These are phyloP conservation scores for Herpotrichia juniperi DNA, from an alignment of 2,329 filamentous ascomycete species.

Conservation along the genomic window DNA sequence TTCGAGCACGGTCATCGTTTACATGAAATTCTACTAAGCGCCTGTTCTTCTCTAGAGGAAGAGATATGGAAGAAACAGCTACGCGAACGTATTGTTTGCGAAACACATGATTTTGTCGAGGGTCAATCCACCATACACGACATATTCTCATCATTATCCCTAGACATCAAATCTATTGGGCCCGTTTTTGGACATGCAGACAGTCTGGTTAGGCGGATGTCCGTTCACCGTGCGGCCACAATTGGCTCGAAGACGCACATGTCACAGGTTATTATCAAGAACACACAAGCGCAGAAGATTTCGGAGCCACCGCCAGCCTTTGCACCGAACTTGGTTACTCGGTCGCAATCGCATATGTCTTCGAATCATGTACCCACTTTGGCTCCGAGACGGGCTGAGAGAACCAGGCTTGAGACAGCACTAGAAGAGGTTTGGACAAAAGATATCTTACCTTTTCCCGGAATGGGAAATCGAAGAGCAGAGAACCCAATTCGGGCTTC, in stretches of 20 bases:
- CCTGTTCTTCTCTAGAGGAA: constrained; percentile 82
- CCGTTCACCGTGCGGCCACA: constrained; percentile 79
- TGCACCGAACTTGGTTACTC: constrained; percentile 65
- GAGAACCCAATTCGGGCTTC: constrained; percentile 78
- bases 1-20: constrained; percentile 79
- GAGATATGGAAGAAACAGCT: constrained; percentile 78
- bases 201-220: constrained; percentile 69
- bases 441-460: constrained; percentile 80
- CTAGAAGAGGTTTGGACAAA: constrained; percentile 84
- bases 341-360: constrained; percentile 81
- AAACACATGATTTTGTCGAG: constrained; percentile 58
- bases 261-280: constrained; percentile 83
- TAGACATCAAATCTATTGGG: constrained; percentile 77
- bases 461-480: constrained; percentile 71
- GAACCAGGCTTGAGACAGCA: constrained; percentile 75
- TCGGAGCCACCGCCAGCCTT: constrained; percentile 52
- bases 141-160: constrained; percentile 67
- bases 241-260: constrained; percentile 70
- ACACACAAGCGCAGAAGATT: constrained; percentile 74
- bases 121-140: constrained; percentile 54
- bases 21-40: constrained; percentile 86
- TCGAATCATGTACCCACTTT: constrained; percentile 71
- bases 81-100: constrained; percentile 55
- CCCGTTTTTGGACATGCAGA: constrained; percentile 76
- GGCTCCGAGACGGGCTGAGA: constrained; percentile 74